Evolutionary conservation across 1,284 basidiomycete species (phyloP).

Genomic region (Puccinia brachypodii): DNA sequence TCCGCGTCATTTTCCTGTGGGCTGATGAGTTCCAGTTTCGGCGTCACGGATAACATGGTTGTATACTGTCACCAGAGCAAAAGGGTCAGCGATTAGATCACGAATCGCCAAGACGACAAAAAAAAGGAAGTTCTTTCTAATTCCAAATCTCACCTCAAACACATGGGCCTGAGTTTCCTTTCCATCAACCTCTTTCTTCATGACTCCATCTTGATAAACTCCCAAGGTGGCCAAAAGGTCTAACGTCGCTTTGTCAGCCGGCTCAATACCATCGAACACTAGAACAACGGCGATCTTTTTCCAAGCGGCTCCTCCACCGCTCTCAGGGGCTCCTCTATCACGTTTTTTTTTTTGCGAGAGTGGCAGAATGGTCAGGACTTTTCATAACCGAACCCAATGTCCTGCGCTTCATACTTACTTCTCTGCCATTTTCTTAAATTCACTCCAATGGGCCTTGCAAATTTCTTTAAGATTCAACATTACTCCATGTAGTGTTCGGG

Average conservation of each 20-base stretch:
- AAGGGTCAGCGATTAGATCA: too few relatives aligned
- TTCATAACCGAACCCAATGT: neutral
- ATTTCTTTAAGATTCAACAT: conserved; percentile 99
- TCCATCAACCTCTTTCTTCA: conserved; percentile 86
- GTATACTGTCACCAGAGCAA: too few relatives aligned
- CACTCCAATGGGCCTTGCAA: conserved; percentile 75
- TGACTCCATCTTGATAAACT: conserved; percentile 85
- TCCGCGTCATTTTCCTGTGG: too few relatives aligned
- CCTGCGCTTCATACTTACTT: neutral
- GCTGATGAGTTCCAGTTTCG: too few relatives aligned
- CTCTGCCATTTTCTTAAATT: conserved; percentile 40
- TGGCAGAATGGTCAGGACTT: too few relatives aligned
- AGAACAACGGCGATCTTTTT: conserved; percentile 78
- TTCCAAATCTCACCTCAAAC: conserved; percentile 22
- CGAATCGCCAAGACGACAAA: too few relatives aligned
- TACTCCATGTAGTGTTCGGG: conserved; percentile 87
- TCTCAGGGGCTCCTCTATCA: conserved; percentile 69
- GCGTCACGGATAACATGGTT: too few relatives aligned
- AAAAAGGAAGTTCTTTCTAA: conserved; percentile 73
- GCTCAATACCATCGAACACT: conserved; percentile 89
- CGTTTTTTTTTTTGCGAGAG: too few relatives aligned
- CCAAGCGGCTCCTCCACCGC: conserved; percentile 68
- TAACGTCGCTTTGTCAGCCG: conserved; percentile 91
- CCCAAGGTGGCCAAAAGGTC: conserved; percentile 84
- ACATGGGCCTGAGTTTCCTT: conserved; percentile 73